Evolutionary conservation across 163 green algal species (phyloP).

Genomic region (Chlamydomonas reinhardtii): DNA sequence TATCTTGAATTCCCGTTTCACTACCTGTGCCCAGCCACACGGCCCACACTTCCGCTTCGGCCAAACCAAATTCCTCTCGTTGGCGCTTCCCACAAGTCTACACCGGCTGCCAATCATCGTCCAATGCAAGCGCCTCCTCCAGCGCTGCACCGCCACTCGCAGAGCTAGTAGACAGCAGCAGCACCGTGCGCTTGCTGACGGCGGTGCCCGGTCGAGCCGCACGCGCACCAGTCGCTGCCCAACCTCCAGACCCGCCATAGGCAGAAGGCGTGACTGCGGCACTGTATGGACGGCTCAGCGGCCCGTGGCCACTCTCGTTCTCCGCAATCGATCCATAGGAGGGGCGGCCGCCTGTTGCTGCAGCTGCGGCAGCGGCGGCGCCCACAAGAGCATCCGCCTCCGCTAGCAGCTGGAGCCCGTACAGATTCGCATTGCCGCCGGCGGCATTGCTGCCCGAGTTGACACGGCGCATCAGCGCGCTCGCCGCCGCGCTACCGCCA

Average conservation of each 20-base stretch:
- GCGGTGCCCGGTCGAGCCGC: conserved; percentile 1
- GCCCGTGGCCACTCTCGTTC: neutral
- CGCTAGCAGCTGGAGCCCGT: neutral
- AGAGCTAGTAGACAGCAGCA: conserved; percentile 26
- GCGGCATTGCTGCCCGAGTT: neutral
- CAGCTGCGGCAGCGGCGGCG: neutral
- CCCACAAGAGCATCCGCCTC: conserved; percentile 7
- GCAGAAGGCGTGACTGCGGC: neutral
- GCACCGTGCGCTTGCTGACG: conserved; percentile 14
- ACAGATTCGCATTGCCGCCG: neutral
- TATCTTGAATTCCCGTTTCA: no score
- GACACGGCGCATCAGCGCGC: neutral
- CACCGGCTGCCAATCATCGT: conserved; percentile 44
- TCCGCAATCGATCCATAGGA: neutral
- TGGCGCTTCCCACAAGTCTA: neutral
- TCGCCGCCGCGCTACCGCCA: neutral
- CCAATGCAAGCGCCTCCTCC: conserved; percentile 9
- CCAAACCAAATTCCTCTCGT: no score
- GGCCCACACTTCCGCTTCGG: no score
- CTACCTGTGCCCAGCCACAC: no score
- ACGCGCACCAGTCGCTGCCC: neutral
- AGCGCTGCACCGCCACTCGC: neutral
- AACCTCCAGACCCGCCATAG: neutral
- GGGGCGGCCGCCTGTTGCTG: neutral
- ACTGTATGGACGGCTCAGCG: neutral